phyloP scores from a whole-genome alignment of 1,284 basidiomycete genomes.

The Cryptococcus sp. region DNA sequence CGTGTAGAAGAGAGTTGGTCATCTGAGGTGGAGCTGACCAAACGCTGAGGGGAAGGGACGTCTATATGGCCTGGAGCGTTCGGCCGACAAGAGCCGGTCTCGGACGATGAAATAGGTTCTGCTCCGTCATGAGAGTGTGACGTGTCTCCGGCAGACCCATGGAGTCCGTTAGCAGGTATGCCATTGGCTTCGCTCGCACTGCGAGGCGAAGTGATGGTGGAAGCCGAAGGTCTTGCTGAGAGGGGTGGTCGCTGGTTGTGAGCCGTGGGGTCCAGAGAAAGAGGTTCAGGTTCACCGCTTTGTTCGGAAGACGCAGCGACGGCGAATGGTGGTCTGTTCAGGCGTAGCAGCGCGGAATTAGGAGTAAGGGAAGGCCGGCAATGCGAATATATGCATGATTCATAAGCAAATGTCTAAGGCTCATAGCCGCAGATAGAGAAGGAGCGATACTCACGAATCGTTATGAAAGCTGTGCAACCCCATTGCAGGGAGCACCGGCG shows the following conservation, averaged over 20 bases:
- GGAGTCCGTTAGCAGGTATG: background rate
- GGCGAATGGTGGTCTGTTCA: conserved; percentile 46
- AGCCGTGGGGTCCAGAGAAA: conserved; percentile 29
- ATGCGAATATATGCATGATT: background rate
- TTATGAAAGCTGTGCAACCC: conserved; percentile 51
- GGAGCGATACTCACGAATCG: conserved; percentile 43
- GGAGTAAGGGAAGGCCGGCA: background rate
- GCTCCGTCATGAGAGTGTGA: no score
- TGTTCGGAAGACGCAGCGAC: conserved; percentile 29
- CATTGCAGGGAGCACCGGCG: conserved; percentile 51
- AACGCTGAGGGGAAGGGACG: background rate
- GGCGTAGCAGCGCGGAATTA: no score
- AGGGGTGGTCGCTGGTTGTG: background rate
- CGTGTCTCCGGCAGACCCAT: background rate
- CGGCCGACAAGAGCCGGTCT: background rate
- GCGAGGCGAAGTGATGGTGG: background rate
- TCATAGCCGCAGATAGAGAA: background rate
- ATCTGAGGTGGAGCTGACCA: conserved; percentile 23
- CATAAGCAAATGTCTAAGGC: background rate
- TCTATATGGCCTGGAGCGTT: conserved; percentile 5
- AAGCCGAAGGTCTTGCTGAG: background rate
- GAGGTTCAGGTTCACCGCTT: conserved; percentile 31
- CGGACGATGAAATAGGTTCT: background rate
- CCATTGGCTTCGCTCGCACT: background rate
- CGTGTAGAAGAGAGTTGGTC: conserved; percentile 38